phyloP scores from a whole-genome alignment of 2,329 filamentous ascomycete species.

The Fusarium xylarioides region DNA sequence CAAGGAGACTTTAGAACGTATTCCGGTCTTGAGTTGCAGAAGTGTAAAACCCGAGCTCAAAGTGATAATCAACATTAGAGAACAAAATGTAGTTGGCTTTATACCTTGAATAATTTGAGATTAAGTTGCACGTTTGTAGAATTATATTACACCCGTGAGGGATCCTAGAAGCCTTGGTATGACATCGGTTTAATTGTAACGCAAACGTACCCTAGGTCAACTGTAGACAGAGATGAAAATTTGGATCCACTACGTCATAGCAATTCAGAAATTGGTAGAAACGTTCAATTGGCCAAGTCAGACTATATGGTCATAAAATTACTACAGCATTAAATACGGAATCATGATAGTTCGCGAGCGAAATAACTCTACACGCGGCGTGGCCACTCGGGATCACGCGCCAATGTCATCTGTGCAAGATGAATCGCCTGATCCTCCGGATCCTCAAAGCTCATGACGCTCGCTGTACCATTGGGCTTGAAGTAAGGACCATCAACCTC shows the following conservation, averaged over 20 bases:
- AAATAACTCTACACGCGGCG: background rate
- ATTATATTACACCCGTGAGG: rapidly evolving
- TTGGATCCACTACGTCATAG: background rate
- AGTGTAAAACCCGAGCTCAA: rapidly evolving
- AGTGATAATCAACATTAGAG: rapidly evolving
- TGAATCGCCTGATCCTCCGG: constrained; percentile 31
- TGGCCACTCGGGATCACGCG: constrained; percentile 26
- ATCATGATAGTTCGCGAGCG: rapidly evolving
- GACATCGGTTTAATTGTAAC: rapidly evolving
- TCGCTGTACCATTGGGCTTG: constrained; percentile 10
- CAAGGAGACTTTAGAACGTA: too few species aligned
- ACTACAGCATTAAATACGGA: background rate
- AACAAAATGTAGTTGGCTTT: background rate
- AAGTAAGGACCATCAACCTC: constrained; percentile 53
- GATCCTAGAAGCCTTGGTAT: rapidly evolving
- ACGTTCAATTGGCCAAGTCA: background rate
- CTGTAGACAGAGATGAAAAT: background rate
- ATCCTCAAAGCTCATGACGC: background rate
- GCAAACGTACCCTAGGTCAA: background rate
- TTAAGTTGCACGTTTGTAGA: rapidly evolving
- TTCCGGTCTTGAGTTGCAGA: rapidly evolving
- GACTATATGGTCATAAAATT: background rate
- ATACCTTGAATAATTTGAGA: rapidly evolving
- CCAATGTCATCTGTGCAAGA: constrained; percentile 28
- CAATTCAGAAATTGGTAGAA: too few species aligned